These are phyloP conservation scores for Populus deltoides DNA, from an alignment of 345 rosid species.

Conservation along the genomic window DNA sequence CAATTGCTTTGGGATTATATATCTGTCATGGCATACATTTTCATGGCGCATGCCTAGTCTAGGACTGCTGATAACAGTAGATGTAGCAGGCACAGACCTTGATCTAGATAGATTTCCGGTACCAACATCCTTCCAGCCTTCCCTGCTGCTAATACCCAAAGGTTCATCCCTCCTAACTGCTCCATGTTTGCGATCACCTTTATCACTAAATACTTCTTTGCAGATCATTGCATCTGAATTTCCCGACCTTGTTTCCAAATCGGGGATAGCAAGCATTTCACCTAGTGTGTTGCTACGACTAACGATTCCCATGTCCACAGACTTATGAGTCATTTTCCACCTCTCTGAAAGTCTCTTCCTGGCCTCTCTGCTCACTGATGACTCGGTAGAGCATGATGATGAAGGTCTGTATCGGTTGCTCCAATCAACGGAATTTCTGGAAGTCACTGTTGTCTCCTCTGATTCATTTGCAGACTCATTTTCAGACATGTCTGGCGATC, in stretches of 20 bases:
- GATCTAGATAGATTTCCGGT: constrained; percentile 52
- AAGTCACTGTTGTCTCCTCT: constrained; percentile 40
- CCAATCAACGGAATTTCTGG: constrained; percentile 42
- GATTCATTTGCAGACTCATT: constrained; percentile 73
- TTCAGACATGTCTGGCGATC: constrained; percentile 62
- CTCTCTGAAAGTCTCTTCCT: constrained; percentile 90
- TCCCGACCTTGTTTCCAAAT: constrained; percentile 42
- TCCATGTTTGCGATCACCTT: constrained; percentile 24
- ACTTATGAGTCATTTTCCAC: constrained; percentile 79
- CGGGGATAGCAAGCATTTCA: constrained; percentile 90
- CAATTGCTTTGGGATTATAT: constrained; percentile 45
- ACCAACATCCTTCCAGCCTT: constrained; percentile 81
- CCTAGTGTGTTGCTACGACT: constrained; percentile 71
- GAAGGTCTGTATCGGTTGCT: constrained; percentile 38
- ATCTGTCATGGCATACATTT: constrained; percentile 40
- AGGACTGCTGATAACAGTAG: constrained; percentile 42
- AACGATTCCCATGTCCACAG: constrained; percentile 48
- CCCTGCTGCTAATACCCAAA: constrained; percentile 90
- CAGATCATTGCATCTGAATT: constrained; percentile 34
- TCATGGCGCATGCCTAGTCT: constrained; percentile 35
- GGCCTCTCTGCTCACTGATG: constrained; percentile 82
- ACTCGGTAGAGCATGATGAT: constrained; percentile 51
- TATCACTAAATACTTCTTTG: constrained; percentile 32
- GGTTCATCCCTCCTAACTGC: constrained; percentile 47
- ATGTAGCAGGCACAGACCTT: constrained; percentile 68